Base-by-base conservation (phyloP, 73 alveolate species). In the Paramecium biaurelia region DNA sequence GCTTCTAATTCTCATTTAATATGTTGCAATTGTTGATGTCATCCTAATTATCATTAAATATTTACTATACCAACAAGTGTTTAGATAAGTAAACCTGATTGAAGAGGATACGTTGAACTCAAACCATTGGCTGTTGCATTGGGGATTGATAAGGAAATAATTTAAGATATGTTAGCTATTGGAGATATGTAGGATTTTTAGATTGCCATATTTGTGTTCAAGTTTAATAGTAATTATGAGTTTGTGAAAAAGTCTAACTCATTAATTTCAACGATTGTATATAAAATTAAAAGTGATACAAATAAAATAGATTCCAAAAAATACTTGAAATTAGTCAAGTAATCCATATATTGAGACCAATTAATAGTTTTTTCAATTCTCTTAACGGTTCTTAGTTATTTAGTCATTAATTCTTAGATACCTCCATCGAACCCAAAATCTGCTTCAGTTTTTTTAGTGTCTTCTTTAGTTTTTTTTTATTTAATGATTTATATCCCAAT, bases 291-390 rank as follows among this genome's bases (percentile, higher is more conserved):
- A 28, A 79, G 47, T 14, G 43, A 38, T 12, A 79, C 41, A 24
- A 79, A 79, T 43, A 79, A 45, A 79, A 41, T 18, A 79, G 63
- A 30, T 43, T 79, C 90, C 21, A 79, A 42, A 42, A 79, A 2
- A 45, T 79, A 38, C n/a, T 79, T 79, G n/a, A 38, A 45, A 20
- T n/a, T 79, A 5, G 76, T 43, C 21, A 47, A 0, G 7, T 47
- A 79, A 24, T 23, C 74, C 43, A 79, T 37, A 42, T 79, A 79
- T 45, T 21, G 11, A 11, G 42, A 26, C 90, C 90, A 79, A 79
- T 79, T 41, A 4, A 79, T 34, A 14, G 45, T 10, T 37, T 79
- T 38, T 35, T 35, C 23, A n/a, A 32, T 32, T 10, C 45, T 72
- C 4, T 5, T 72, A 9, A 4, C 20, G 2, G 45, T 3, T 37